Percentiles rank a stretch among this genome's conserved stretches.
phyloP scores from a whole-genome alignment of 176 grass and related monocot species.

The Avena eriantha region DNA sequence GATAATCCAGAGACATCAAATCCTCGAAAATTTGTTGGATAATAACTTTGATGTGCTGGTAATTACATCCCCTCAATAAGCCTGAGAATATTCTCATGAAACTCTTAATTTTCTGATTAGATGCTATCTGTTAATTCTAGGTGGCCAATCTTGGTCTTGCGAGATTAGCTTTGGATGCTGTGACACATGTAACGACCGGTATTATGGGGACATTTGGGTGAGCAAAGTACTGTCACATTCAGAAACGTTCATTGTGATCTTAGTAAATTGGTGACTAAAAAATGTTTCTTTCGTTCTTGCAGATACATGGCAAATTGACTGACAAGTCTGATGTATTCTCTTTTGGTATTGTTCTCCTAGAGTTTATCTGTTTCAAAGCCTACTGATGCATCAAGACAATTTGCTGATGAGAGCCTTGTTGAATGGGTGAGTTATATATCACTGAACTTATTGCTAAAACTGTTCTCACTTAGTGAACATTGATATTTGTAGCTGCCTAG shows the following conservation, averaged over 20 bases:
- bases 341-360: too few species aligned
- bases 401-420: too few species aligned
- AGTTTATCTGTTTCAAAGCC: too few species aligned
- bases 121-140: slow-evolving; percentile 45
- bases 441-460: too few species aligned
- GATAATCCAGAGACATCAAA: slow-evolving; percentile 96
- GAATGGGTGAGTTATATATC: too few species aligned
- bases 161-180: slow-evolving; percentile 79
- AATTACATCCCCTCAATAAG: slow-evolving; percentile 27
- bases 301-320: slow-evolving; percentile 93
- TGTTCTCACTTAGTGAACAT: too few species aligned
- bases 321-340: slow-evolving; percentile 37
- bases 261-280: background rate
- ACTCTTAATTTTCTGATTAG: slow-evolving; percentile 12
- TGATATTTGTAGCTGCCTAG: too few species aligned
- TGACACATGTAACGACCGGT: slow-evolving; percentile 85
- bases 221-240: slow-evolving; percentile 26
- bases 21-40: slow-evolving; percentile 97
- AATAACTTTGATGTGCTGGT: slow-evolving; percentile 86
- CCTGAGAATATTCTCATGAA: background rate
- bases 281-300: background rate
- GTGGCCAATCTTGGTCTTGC: slow-evolving; percentile 93
- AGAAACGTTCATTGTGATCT: background rate
- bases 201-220: slow-evolving; percentile 98
- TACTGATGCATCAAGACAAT: too few species aligned